Evolutionary conservation across 768 basidiomycete genomes (phyloP).

Genomic region (Lenzites betulinus): DNA sequence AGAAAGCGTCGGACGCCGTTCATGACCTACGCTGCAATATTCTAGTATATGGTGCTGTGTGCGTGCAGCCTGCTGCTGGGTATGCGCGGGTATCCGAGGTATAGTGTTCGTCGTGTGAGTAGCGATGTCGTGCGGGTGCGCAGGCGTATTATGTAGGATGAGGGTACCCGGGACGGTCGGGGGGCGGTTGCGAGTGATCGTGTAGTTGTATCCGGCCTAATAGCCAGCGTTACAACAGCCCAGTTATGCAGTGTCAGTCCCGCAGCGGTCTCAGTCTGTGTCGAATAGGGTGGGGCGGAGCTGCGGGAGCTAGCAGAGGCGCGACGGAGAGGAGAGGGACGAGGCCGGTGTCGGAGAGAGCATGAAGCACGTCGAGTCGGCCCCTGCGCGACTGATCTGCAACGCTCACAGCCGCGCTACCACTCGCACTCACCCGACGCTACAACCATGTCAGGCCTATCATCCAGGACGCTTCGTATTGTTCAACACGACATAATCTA

Average conservation of each 20-base stretch:
- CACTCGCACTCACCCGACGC: neutral
- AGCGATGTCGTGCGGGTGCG: neutral
- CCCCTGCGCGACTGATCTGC: constrained; percentile 7
- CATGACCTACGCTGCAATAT: constrained; percentile 40
- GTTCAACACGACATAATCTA: neutral
- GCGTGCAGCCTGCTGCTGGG: constrained; percentile 22
- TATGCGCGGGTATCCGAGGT: constrained; percentile 3
- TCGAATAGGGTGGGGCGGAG: neutral
- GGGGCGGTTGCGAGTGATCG: constrained; percentile 5
- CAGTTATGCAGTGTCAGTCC: neutral
- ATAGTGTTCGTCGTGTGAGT: constrained; percentile 2
- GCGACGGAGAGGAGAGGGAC: neutral
- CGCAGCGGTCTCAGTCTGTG: constrained; percentile 1
- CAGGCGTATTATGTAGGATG: neutral
- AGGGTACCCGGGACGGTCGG: neutral
- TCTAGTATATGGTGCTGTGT: neutral
- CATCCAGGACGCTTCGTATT: neutral
- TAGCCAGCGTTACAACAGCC: constrained; percentile 4
- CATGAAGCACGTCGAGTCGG: constrained; percentile 6
- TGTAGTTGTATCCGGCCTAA: constrained; percentile 10
- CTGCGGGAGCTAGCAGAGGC: constrained; percentile 3
- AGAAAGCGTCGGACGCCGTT: constrained; percentile 74
- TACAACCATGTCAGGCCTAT: neutral
- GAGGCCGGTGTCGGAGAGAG: constrained; percentile 1
- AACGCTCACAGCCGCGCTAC: constrained; percentile 6